Evolutionary conservation across 148 eudicot genomes (phyloP).

Genomic region (Cornus kousa): DNA sequence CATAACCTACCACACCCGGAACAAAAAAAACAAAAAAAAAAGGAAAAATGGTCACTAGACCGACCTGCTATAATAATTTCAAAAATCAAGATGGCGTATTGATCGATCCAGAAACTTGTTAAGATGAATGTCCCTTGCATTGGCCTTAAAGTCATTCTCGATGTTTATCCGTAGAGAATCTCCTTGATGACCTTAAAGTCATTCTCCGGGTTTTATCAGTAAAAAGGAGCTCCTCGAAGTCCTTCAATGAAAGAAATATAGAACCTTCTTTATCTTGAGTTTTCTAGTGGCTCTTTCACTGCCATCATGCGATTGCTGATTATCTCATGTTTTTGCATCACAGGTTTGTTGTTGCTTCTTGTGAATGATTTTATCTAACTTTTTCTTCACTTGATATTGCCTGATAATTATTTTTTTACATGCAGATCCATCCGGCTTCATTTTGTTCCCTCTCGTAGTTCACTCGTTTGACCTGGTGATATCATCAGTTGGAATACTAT

Average conservation of each 20-base stretch:
- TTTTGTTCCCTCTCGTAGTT: conserved; percentile 95
- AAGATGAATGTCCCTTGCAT: no score
- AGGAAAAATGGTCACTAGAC: no score
- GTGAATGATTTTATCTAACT: not conserved
- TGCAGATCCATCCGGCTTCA: conserved; percentile 99
- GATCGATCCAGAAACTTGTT: no score
- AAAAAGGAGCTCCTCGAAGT: no score
- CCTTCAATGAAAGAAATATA: not conserved
- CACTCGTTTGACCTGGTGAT: conserved; percentile 94
- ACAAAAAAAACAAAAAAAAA: no score
- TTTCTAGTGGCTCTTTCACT: not conserved
- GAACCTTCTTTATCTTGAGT: not conserved
- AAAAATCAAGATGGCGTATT: no score
- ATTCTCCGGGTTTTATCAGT: not conserved
- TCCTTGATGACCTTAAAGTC: not conserved
- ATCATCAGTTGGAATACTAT: conserved; percentile 91
- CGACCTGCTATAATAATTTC: no score
- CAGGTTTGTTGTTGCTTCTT: conserved; percentile 4
- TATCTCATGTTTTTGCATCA: not conserved
- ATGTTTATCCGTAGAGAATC: not conserved
- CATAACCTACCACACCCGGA: no score
- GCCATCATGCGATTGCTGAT: not conserved
- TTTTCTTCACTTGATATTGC: not conserved
- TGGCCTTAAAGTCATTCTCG: not conserved
- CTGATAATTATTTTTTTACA: conserved; percentile 14